phyloP scores from a whole-genome alignment of 2,329 filamentous ascomycete species.

The Colletotrichum brevisporum region DNA sequence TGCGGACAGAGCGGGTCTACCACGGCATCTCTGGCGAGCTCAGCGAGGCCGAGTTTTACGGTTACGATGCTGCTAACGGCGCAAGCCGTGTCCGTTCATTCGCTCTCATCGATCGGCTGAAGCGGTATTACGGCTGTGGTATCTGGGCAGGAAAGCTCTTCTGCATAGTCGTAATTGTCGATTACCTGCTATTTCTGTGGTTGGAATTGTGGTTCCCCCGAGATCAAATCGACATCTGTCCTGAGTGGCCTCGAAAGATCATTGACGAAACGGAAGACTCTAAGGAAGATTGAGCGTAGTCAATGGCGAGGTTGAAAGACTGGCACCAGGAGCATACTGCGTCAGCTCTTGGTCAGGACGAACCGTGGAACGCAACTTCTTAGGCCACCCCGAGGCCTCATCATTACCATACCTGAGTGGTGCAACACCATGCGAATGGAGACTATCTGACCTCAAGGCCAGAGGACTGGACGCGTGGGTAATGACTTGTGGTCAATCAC shows the following conservation, averaged over 20 bases:
- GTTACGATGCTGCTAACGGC: conserved; percentile 79
- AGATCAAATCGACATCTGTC: conserved; percentile 88
- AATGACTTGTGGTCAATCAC: too few species aligned
- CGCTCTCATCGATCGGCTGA: conserved; percentile 92
- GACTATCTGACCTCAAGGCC: too few species aligned
- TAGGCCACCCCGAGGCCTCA: too few species aligned
- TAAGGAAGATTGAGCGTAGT: conserved; percentile 30
- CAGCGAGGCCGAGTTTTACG: conserved; percentile 89
- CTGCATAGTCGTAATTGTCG: conserved; percentile 92
- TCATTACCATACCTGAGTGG: too few species aligned
- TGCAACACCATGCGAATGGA: background rate
- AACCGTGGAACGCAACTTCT: too few species aligned
- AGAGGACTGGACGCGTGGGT: too few species aligned
- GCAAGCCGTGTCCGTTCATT: conserved; percentile 86
- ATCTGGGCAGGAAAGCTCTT: conserved; percentile 99
- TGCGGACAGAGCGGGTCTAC: conserved; percentile 94
- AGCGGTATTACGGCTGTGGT: conserved; percentile 97
- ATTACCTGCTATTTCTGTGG: conserved; percentile 91
- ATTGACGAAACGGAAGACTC: conserved; percentile 46
- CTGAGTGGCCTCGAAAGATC: conserved; percentile 89
- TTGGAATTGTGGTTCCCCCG: conserved; percentile 90
- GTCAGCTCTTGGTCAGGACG: background rate
- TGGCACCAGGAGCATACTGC: background rate
- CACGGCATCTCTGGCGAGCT: conserved; percentile 92
- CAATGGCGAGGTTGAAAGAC: background rate